Evolutionary conservation across 176 grass and related monocot species (phyloP).

Genomic region (Aegilops bicornis): DNA sequence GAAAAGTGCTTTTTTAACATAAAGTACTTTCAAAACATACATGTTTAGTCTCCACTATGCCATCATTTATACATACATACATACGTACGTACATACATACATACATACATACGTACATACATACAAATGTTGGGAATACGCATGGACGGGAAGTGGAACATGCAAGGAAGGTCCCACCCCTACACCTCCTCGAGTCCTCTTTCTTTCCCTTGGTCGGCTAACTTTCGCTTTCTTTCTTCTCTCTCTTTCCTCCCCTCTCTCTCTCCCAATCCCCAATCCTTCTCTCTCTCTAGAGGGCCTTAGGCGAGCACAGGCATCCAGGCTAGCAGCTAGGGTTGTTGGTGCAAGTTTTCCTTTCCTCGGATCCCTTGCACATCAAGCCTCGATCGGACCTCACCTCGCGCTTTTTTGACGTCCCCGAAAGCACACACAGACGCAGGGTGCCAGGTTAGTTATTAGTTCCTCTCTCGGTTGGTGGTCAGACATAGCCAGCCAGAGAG

Average conservation of each 20-base stretch:
- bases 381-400: slow-evolving; percentile 27
- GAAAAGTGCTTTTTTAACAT: too few relatives aligned
- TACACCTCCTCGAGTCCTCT: neutral
- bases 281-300: neutral
- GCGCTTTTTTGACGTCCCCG: neutral
- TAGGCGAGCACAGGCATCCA: neutral
- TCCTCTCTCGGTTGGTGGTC: slow-evolving; percentile 32
- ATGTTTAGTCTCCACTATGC: too few relatives aligned
- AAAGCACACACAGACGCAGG: slow-evolving; percentile 1
- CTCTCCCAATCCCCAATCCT: neutral
- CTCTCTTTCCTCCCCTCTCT: neutral
- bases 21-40: too few relatives aligned
- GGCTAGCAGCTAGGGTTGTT: slow-evolving; percentile 51
- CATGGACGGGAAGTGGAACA: too few relatives aligned
- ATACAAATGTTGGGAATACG: too few relatives aligned
- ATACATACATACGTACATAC: too few relatives aligned
- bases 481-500: neutral
- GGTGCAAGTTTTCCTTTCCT: slow-evolving; percentile 29
- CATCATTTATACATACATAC: too few relatives aligned
- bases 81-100: too few relatives aligned
- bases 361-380: slow-evolving; percentile 46
- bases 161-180: neutral
- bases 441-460: neutral
- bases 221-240: slow-evolving; percentile 20
- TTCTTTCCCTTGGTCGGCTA: slow-evolving; percentile 20